Evolutionary conservation across 164 flowering plant species (phyloP).

Genomic region (Tetrastigma voinierianum): DNA sequence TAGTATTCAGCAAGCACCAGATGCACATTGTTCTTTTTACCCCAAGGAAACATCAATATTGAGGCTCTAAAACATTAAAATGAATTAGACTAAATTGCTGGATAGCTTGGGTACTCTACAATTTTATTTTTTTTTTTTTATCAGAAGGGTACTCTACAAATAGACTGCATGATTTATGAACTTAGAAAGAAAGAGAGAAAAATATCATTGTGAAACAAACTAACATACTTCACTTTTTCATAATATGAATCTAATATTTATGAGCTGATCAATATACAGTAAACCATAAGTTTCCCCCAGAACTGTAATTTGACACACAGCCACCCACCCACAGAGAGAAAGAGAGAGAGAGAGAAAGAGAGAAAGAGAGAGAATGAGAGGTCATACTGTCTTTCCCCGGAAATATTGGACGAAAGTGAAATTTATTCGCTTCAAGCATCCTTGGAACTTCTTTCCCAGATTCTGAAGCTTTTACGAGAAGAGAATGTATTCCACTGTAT

Average conservation of each 20-base stretch:
- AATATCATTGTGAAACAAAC: neutral
- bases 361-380: conserved; percentile 16
- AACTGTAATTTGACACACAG: neutral
- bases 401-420: conserved; percentile 71
- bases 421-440: conserved; percentile 94
- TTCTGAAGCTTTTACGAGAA: conserved; percentile 81
- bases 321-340: too few species aligned
- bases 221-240: neutral
- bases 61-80: neutral
- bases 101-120: neutral
- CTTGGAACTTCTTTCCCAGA: conserved; percentile 88
- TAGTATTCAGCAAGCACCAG: neutral
- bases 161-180: neutral
- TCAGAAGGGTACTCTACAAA: too few species aligned
- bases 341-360: conserved; percentile 8
- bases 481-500: conserved; percentile 73
- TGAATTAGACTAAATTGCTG: neutral
- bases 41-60: neutral
- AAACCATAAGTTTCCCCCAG: neutral
- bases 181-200: neutral
- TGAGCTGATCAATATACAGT: neutral
- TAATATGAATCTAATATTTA: neutral
- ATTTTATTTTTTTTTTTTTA: too few species aligned
- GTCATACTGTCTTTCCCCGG: conserved; percentile 60
- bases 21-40: neutral